Evolutionary conservation across 1,284 basidiomycete species (phyloP), one percentile per base, ranked within the genome.

Genomic region (Takashimella tepidaria): DNA sequence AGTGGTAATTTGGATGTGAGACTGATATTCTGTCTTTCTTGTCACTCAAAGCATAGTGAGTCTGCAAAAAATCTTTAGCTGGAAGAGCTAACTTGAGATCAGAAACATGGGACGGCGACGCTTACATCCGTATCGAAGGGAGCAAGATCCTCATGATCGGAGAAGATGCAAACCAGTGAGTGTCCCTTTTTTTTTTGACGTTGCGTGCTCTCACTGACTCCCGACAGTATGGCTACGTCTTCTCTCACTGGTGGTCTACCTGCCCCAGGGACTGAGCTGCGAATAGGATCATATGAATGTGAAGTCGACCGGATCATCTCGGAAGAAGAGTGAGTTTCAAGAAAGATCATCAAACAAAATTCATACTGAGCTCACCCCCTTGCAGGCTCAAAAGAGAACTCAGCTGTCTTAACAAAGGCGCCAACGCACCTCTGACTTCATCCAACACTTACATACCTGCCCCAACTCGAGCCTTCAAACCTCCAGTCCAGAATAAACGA

Each of bases 251-350:
- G 56, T 21, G 68, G 68, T 3, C 25, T 61, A 12, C 60, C 58
- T 12, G 51, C 51, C 5, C 45, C 61, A 26, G 64, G 72, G 27
- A 45, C 56, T 1, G 81, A 83, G 48, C 76, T 89, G 49, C 74
- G 66, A 5, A 69, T 92, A 5, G 82, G 84, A 1, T 81, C 80
- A 31, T 87, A 84, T 68, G 88, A 91, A 41, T 75, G 89, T 13
- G 62, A 67, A 27, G 61, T 72, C 2, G 70, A 74, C 47, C 57
- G 61, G 6, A 45, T 49, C 16, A 56, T 72, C 4, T 46, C 58
- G 1, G 50, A 48, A 5, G 63, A 66, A 8, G 69, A 69, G 70
- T 72, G 41, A 56, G 69, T 60, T 6, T 6, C 19, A 1, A 2
- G 25, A n/a, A n/a, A n/a, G n/a, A n/a, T n/a, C n/a, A n/a, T n/a